phyloP scores from a whole-genome alignment of 345 rosid species.

The Schrenkiella parvula region DNA sequence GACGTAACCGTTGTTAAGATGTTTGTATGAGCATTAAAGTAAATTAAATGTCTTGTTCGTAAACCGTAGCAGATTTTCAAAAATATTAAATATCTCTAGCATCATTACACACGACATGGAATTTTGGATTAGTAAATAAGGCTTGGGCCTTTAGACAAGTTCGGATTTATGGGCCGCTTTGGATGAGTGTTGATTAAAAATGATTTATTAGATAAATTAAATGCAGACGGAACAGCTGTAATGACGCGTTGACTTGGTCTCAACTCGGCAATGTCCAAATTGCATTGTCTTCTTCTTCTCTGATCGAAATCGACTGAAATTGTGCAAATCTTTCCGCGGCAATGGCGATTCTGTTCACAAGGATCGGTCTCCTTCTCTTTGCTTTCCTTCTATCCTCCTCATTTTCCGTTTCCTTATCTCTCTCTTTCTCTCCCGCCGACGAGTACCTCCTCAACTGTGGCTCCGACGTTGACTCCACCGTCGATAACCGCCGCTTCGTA shows the following conservation, averaged over 20 bases:
- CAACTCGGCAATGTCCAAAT: not conserved
- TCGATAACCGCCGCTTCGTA: slow-evolving; percentile 59
- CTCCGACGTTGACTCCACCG: slow-evolving; percentile 50
- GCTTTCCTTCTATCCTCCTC: slow-evolving; percentile 20
- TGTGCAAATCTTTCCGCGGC: not conserved
- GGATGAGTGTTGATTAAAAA: not conserved
- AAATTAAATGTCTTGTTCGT: too few relatives aligned
- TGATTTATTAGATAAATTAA: not conserved
- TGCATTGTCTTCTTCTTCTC: not conserved
- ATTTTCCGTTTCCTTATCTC: slow-evolving; percentile 8
- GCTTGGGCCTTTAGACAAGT: not conserved
- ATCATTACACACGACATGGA: too few relatives aligned
- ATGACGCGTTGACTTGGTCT: slow-evolving; percentile 34
- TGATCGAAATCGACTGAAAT: slow-evolving; percentile 7
- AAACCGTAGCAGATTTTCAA: too few relatives aligned
- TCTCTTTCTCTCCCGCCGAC: slow-evolving; percentile 51
- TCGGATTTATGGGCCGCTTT: not conserved
- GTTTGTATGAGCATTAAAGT: too few relatives aligned
- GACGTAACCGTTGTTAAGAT: too few relatives aligned
- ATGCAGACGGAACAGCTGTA: slow-evolving; percentile 19
- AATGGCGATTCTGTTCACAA: slow-evolving; percentile 18
- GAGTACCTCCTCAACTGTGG: slow-evolving; percentile 68
- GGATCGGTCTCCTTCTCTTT: slow-evolving; percentile 19
- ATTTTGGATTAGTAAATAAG: not conserved
- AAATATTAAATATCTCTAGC: too few relatives aligned